Evolutionary conservation across 2,329 filamentous ascomycete genomes (phyloP).

Genomic region (Hirsutella thompsonii): DNA sequence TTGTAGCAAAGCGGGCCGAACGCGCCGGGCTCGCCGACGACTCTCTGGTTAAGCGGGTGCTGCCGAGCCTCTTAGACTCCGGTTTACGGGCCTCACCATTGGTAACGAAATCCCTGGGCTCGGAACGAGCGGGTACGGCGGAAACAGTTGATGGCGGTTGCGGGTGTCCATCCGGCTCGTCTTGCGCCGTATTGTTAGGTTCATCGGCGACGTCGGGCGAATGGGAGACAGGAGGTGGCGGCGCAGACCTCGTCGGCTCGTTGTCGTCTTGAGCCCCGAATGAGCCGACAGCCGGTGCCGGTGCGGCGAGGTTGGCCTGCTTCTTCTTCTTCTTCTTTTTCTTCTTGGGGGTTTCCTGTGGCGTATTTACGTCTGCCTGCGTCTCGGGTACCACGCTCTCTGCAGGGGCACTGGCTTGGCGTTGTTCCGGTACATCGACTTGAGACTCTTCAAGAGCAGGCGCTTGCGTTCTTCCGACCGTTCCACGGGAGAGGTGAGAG

Average conservation of each 20-base stretch:
- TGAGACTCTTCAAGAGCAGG: constrained; percentile 26
- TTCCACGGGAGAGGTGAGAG: constrained; percentile 36
- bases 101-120: background rate
- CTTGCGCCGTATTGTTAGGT: too few relatives aligned
- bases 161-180: constrained; percentile 14
- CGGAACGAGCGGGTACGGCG: constrained; percentile 9
- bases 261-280: background rate
- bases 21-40: constrained; percentile 51
- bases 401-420: background rate
- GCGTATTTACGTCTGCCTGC: too few relatives aligned
- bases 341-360: constrained; percentile 1
- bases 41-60: constrained; percentile 18
- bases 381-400: too few relatives aligned
- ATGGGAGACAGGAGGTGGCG: too few relatives aligned
- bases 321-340: constrained; percentile 7
- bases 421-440: background rate
- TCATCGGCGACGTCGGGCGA: too few relatives aligned
- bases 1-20: constrained; percentile 52
- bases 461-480: constrained; percentile 36
- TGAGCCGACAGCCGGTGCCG: background rate
- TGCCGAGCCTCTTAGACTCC: constrained; percentile 5
- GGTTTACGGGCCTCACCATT: background rate
- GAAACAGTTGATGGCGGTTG: constrained; percentile 14
- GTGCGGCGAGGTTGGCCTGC: background rate
- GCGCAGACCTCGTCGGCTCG: background rate